Percentiles rank a stretch among this genome's conserved stretches.
phyloP scores from a whole-genome alignment of 2,329 filamentous ascomycete species.

The Apiospora marii region DNA sequence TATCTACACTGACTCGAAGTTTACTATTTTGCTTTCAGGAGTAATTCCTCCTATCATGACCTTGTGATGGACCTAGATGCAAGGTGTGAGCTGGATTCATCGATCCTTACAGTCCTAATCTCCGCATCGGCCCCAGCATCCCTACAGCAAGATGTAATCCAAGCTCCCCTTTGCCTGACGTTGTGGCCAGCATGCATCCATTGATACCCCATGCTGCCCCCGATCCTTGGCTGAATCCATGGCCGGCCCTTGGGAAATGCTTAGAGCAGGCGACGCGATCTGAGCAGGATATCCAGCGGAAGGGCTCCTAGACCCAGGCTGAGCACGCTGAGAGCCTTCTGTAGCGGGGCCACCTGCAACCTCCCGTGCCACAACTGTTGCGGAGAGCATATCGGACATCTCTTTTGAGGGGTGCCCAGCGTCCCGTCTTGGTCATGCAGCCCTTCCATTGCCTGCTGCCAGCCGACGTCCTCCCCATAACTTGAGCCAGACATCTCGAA shows the following conservation, averaged over 20 bases:
- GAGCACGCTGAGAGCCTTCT: neutral
- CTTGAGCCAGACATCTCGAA: too few species aligned
- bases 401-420: neutral
- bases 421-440: too few species aligned
- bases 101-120: neutral
- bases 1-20: slow-evolving; percentile 8
- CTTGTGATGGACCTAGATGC: neutral
- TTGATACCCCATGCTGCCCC: neutral
- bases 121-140: neutral
- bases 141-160: neutral
- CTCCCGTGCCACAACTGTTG: neutral
- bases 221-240: neutral
- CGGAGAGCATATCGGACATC: neutral
- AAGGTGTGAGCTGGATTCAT: neutral
- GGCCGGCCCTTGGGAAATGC: too few species aligned
- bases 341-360: too few species aligned
- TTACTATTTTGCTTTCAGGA: neutral
- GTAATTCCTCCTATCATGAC: neutral
- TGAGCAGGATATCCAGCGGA: too few species aligned
- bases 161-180: neutral
- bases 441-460: too few species aligned
- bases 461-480: too few species aligned
- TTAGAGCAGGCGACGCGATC: neutral
- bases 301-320: neutral
- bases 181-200: neutral